These are phyloP conservation scores for Mycoemilia scoparia DNA, from an alignment of 192 early-diverging fungal species.

Conservation along the genomic window DNA sequence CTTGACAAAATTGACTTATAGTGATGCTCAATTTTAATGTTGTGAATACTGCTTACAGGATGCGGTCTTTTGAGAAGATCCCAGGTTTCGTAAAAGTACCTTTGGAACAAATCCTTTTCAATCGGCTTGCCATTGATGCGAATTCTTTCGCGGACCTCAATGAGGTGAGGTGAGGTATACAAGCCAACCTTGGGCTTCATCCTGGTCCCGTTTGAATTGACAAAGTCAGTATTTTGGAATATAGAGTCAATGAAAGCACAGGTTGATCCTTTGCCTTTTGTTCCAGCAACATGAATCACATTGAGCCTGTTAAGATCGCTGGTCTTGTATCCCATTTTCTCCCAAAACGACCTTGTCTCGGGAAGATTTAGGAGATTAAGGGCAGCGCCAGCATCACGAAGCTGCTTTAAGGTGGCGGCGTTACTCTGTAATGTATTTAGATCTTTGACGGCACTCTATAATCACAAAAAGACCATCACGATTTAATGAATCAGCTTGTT, in stretches of 20 bases:
- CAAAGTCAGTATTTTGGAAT: no score
- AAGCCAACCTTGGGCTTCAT: constrained; percentile 36
- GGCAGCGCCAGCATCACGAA: constrained; percentile 30
- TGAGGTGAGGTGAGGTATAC: constrained; percentile 85
- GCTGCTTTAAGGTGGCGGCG: constrained; percentile 47
- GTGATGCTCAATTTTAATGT: no score
- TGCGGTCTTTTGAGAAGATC: constrained; percentile 34
- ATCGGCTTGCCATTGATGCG: constrained; percentile 77
- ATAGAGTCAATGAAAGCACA: constrained; percentile 69
- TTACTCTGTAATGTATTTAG: constrained; percentile 81
- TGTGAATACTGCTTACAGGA: no score
- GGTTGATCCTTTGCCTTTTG: constrained; percentile 77
- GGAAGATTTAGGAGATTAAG: constrained; percentile 14
- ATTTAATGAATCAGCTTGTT: neutral
- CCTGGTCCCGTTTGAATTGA: no score
- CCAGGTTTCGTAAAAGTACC: constrained; percentile 81
- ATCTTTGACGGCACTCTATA: constrained; percentile 54
- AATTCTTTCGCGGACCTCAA: constrained; percentile 84
- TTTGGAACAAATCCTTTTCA: constrained; percentile 46
- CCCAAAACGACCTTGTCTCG: constrained; percentile 13
- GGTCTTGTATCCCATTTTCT: constrained; percentile 15
- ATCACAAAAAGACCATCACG: no score
- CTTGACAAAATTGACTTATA: no score
- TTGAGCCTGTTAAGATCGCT: constrained; percentile 57
- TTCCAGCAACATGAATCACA: constrained; percentile 66